A percentile compares a stretch with the other conserved stretches of the same genome.
Conservation (phyloP, 805 yeast genomes). For the Starmerella roubikii region DNA sequence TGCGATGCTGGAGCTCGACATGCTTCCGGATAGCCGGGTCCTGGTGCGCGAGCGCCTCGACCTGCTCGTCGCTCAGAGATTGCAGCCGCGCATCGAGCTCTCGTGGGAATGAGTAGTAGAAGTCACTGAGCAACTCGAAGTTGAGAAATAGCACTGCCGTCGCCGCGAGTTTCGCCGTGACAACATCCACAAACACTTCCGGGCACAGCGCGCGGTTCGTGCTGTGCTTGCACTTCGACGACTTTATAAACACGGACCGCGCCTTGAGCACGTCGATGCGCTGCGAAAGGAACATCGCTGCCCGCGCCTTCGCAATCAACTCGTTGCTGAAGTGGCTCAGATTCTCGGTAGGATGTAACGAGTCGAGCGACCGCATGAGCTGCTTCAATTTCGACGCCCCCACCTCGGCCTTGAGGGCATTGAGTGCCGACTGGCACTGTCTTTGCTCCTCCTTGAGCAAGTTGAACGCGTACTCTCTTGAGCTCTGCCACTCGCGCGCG, state of each 20-base stretch:
- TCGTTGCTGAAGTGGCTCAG: slow-evolving; percentile 46
- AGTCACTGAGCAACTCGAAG: slow-evolving; percentile 86
- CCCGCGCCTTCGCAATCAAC: slow-evolving; percentile 62
- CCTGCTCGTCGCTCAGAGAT: slow-evolving; percentile 54
- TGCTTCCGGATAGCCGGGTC: slow-evolving; percentile 84
- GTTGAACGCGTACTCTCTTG: slow-evolving; percentile 63
- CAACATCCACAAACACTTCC: slow-evolving; percentile 83
- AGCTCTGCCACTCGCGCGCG: slow-evolving; percentile 79
- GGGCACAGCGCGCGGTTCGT: slow-evolving; percentile 86
- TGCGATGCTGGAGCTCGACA: slow-evolving; percentile 84
- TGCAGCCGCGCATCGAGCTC: slow-evolving; percentile 71
- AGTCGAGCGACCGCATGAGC: slow-evolving; percentile 54
- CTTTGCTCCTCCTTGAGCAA: slow-evolving; percentile 70
- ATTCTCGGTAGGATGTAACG: slow-evolving; percentile 31
- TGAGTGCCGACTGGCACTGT: slow-evolving; percentile 60
- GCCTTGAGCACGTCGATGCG: slow-evolving; percentile 55
- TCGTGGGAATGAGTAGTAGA: slow-evolving; percentile 90
- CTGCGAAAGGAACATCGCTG: slow-evolving; percentile 67
- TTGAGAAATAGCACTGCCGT: slow-evolving; percentile 87
- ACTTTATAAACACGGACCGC: slow-evolving; percentile 62
- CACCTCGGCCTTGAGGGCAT: slow-evolving; percentile 46
- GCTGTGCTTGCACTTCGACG: slow-evolving; percentile 61
- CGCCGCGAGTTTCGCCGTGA: slow-evolving; percentile 78
- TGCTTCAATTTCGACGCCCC: slow-evolving; percentile 78
- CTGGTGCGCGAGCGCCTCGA: slow-evolving; percentile 84